A percentile compares a stretch with the other conserved stretches of the same genome.
Conservation (phyloP, 1,284 basidiomycete species). For the Ceratobasidium sp. region DNA sequence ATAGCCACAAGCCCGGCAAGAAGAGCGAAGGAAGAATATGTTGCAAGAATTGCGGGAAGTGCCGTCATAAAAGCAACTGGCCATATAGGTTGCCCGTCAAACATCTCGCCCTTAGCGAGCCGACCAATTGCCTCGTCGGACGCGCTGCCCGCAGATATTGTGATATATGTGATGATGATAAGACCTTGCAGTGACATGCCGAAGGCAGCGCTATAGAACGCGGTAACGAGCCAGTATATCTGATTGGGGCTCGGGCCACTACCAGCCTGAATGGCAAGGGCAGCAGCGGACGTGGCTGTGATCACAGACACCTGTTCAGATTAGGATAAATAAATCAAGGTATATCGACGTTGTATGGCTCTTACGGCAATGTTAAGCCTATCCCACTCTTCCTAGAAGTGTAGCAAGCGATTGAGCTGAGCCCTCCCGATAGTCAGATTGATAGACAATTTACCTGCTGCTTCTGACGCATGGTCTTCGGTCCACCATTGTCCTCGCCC, state of each 20-base stretch:
- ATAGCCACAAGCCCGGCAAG: conserved; percentile 5
- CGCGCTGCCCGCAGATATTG: conserved; percentile 14
- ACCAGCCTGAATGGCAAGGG: conserved; percentile 15
- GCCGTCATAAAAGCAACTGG: no score
- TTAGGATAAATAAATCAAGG: no score
- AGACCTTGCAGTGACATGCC: conserved; percentile 12
- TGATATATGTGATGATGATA: conserved; percentile 25
- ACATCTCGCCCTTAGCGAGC: neutral
- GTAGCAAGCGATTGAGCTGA: neutral
- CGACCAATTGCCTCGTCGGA: conserved; percentile 30
- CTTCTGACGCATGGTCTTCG: conserved; percentile 35
- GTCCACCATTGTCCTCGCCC: neutral
- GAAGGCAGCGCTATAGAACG: neutral
- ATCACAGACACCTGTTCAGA: conserved; percentile 18
- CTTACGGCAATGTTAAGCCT: conserved; percentile 24
- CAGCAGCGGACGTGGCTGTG: conserved; percentile 22
- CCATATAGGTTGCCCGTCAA: neutral
- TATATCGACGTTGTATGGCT: no score
- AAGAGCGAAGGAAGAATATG: conserved; percentile 6
- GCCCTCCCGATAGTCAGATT: neutral
- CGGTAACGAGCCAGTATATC: no score
- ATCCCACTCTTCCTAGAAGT: conserved; percentile 26
- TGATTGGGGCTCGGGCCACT: neutral
- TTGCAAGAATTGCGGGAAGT: no score
- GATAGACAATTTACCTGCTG: conserved; percentile 26